These are phyloP conservation scores for Penstemon davidsonii DNA, from an alignment of 257 asterid species.

Conservation along the genomic window DNA sequence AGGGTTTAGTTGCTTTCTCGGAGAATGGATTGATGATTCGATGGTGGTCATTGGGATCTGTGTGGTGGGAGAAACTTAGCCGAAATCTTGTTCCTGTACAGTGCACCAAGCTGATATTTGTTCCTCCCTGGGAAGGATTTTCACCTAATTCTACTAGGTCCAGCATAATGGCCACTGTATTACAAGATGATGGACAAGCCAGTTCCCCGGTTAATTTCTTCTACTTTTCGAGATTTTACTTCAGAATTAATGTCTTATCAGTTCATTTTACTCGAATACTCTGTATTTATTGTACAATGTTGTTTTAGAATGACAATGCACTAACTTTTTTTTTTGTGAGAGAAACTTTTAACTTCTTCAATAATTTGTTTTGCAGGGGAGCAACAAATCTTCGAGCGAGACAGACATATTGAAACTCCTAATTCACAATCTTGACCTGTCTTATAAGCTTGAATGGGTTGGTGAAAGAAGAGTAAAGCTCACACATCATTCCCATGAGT, in stretches of 20 bases:
- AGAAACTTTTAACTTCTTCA: background rate
- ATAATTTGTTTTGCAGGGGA: conserved; percentile 51
- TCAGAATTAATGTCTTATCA: background rate
- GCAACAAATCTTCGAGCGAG: conserved; percentile 49
- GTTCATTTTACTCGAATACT: background rate
- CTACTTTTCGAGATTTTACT: background rate
- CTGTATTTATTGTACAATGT: background rate
- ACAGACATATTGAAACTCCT: conserved; percentile 63
- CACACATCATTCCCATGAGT: conserved; percentile 66
- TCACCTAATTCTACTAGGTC: conserved; percentile 83
- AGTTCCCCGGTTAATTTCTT: conserved; percentile 56
- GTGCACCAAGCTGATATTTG: conserved; percentile 87
- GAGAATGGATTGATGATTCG: conserved; percentile 89
- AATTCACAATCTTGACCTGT: conserved; percentile 84
- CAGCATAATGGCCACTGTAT: conserved; percentile 69
- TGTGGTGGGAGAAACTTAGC: conserved; percentile 97
- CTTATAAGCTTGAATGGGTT: conserved; percentile 84
- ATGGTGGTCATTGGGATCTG: conserved; percentile 97
- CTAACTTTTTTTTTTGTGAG: background rate
- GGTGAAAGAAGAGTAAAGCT: conserved; percentile 76
- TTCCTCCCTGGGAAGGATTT: conserved; percentile 96
- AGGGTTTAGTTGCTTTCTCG: conserved; percentile 95
- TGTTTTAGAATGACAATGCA: conserved; percentile 7
- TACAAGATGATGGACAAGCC: conserved; percentile 45
- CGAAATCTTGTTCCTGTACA: conserved; percentile 80